These are phyloP conservation scores for Pilasporangium apinafurcum DNA, from an alignment of 352 stramenopile genomes.

Conservation along the genomic window DNA sequence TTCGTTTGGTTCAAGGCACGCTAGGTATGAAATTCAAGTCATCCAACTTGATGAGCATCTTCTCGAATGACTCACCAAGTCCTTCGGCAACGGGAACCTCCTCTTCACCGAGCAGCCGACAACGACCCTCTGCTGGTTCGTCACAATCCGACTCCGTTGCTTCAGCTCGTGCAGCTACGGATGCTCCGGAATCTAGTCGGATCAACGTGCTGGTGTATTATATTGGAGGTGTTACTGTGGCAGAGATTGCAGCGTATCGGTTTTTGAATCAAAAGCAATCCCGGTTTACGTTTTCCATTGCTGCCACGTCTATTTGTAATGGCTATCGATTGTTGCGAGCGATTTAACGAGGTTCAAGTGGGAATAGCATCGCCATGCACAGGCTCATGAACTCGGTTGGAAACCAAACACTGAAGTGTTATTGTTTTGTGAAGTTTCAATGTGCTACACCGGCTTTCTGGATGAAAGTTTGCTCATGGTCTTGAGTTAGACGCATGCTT, in stretches of 20 bases:
- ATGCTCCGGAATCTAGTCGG: background rate
- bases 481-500: too few species aligned
- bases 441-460: too few species aligned
- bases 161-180: background rate
- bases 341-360: constrained; percentile 20
- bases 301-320: constrained; percentile 70
- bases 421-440: too few species aligned
- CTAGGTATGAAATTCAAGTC: constrained; percentile 66
- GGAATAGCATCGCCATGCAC: background rate
- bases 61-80: background rate
- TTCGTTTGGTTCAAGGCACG: constrained; percentile 70
- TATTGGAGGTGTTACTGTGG: constrained; percentile 75
- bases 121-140: too few species aligned
- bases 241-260: constrained; percentile 71
- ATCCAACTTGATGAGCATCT: constrained; percentile 8
- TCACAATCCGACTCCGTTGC: constrained; percentile 1
- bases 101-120: background rate
- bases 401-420: constrained; percentile 1
- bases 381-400: background rate
- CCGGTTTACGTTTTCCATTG: constrained; percentile 59
- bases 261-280: constrained; percentile 65
- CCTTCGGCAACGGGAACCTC: background rate
- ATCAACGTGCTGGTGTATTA: constrained; percentile 74
- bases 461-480: too few species aligned
- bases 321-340: constrained; percentile 53